Evolutionary conservation across 495 filamentous ascomycete species (phyloP), one percentile per base, ranked within the genome.

Genomic region (Xylaria cubensis): DNA sequence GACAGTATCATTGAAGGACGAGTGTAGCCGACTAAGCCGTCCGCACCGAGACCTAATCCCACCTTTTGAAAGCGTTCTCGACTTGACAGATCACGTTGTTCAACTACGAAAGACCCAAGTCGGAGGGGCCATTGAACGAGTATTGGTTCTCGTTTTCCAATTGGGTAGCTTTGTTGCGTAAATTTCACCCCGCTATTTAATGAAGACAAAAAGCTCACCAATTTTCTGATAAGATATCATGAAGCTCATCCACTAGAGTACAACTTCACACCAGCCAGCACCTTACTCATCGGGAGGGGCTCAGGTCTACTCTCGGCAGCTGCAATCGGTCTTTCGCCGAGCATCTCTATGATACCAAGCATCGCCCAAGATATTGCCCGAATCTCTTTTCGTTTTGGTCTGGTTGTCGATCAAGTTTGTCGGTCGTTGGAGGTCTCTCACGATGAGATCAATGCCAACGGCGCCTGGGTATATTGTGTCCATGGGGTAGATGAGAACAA

Each of bases 71-170:
- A 64, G 32, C n/a, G 34, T 64, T 17, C 61, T 64, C 15, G 61
- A 64, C 24, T 2, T 64, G 1, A 64, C 32, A 64, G 61, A 64
- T 21, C 61, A 64, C 21, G 34, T 64, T 21, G 61, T 64, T 8
- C 17, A 44, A 17, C 19, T 64, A 19, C 19, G 61, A 44, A 64
- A 64, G 61, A 64, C 61, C 13, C 7, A 19, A 1, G 2, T 64
- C 1, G 61, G 61, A 1, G 6, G 19, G 6, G 61, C 61, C 21
- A 24, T 64, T 6, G 61, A 64, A 8, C 34, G 61, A 0, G 61
- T 64, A 4, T 21, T 64, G 19, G 36, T 44, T 15, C 10, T 41
- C 36, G 61, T 41, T 4, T 39, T 64, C 8, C 61, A 64, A 15
- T 13, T 64, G 17, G 34, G 61, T 0, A 64, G 61, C 24, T 64